phyloP scores from a whole-genome alignment of 805 yeast genomes.

The Pichia eremophila region DNA sequence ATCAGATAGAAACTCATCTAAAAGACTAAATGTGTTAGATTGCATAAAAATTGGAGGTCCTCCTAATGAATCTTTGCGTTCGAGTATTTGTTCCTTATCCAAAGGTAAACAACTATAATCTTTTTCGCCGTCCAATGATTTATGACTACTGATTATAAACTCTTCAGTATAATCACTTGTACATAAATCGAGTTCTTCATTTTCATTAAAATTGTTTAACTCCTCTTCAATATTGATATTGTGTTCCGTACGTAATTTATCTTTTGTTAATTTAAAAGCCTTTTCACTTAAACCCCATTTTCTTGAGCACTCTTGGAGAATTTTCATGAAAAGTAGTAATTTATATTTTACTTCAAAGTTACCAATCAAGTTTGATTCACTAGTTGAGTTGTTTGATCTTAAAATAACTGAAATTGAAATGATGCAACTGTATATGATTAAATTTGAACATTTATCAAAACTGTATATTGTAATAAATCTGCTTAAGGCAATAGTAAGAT shows the following conservation, averaged over 20 bases:
- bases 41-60: neutral
- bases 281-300: conserved; percentile 2
- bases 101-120: neutral
- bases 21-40: neutral
- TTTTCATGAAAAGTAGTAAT: neutral
- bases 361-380: no score
- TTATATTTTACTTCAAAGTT: neutral
- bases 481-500: neutral
- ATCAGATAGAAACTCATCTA: neutral
- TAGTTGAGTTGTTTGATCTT: neutral
- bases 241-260: neutral
- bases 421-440: conserved; percentile 1
- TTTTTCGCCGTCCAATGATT: no score
- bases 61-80: neutral
- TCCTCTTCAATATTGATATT: neutral
- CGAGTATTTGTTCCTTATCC: neutral
- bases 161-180: neutral
- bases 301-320: neutral
- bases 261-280: neutral
- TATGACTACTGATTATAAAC: neutral
- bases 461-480: neutral
- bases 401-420: conserved; percentile 1
- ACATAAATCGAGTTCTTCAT: neutral
- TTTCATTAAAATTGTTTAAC: neutral
- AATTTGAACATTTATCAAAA: neutral